Conservation (phyloP, 2,329 filamentous ascomycete genomes). For the Gnomoniopsis smithogilvyi region DNA sequence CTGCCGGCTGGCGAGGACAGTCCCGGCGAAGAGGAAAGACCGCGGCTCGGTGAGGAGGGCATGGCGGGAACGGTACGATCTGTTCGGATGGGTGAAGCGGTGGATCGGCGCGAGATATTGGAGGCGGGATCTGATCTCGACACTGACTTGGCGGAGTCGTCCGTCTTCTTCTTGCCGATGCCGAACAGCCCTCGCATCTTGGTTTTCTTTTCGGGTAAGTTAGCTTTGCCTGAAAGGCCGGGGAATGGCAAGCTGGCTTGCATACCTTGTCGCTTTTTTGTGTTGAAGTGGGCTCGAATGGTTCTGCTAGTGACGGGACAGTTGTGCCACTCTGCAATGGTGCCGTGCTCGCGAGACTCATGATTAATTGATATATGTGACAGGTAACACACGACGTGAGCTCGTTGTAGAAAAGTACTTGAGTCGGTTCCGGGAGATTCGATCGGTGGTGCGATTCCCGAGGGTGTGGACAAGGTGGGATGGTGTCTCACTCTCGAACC, state of each 20-base stretch:
- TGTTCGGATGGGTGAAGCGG: conserved; percentile 30
- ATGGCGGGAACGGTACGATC: conserved; percentile 36
- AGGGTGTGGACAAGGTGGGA: background rate
- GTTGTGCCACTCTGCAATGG: conserved; percentile 26
- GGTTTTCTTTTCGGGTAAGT: conserved; percentile 30
- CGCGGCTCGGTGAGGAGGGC: conserved; percentile 64
- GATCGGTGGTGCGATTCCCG: conserved; percentile 2
- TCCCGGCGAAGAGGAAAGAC: conserved; percentile 68
- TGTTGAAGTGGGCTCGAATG: conserved; percentile 20
- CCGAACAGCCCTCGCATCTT: conserved; percentile 59
- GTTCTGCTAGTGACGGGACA: conserved; percentile 26
- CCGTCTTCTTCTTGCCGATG: conserved; percentile 60
- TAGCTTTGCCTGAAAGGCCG: conserved; percentile 25
- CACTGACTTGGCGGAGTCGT: conserved; percentile 38
- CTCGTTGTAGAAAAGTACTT: background rate
- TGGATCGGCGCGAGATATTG: conserved; percentile 27
- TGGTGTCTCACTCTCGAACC: conserved; percentile 9
- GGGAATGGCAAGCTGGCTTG: conserved; percentile 24
- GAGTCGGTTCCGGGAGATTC: background rate
- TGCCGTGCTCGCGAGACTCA: conserved; percentile 26
- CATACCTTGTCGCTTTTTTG: conserved; percentile 31
- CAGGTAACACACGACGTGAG: background rate
- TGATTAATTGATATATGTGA: conserved; percentile 15
- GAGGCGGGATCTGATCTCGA: conserved; percentile 28
- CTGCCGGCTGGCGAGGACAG: conserved; percentile 74